phyloP scores from a whole-genome alignment of 306 rosid species.

The Phaseolus lunatus region DNA sequence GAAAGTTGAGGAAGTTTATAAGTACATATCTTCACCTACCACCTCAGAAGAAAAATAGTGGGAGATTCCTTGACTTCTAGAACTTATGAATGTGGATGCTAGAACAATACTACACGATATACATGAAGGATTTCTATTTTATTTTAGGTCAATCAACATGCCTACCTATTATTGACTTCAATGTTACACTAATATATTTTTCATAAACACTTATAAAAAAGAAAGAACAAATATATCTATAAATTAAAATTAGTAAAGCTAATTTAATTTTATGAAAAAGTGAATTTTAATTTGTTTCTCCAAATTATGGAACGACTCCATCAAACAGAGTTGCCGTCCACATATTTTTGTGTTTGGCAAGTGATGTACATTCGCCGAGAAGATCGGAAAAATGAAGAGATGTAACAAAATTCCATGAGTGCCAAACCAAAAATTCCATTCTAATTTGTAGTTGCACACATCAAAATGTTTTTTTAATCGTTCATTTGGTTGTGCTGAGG shows the following conservation, averaged over 20 bases:
- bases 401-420: constrained; percentile 30
- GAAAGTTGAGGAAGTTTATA: constrained; percentile 46
- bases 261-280: too few species aligned
- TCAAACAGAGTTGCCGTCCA: constrained; percentile 46
- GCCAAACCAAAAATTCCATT: constrained; percentile 46
- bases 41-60: constrained; percentile 40
- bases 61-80: constrained; percentile 56
- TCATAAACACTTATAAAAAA: too few species aligned
- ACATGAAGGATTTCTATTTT: constrained; percentile 38
- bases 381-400: constrained; percentile 28
- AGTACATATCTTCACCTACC: constrained; percentile 49
- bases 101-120: constrained; percentile 7
- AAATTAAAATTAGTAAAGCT: too few species aligned
- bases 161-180: constrained; percentile 55
- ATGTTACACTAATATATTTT: constrained; percentile 12
- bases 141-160: constrained; percentile 47
- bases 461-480: constrained; percentile 27
- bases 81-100: constrained; percentile 48
- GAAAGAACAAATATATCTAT: too few species aligned
- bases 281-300: too few species aligned
- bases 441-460: constrained; percentile 36
- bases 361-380: constrained; percentile 39
- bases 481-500: constrained; percentile 17
- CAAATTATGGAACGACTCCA: not conserved
- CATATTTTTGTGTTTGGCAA: constrained; percentile 28